Evolutionary conservation across 352 stramenopile species (phyloP).

Genomic region (Plasmopara muralis): DNA sequence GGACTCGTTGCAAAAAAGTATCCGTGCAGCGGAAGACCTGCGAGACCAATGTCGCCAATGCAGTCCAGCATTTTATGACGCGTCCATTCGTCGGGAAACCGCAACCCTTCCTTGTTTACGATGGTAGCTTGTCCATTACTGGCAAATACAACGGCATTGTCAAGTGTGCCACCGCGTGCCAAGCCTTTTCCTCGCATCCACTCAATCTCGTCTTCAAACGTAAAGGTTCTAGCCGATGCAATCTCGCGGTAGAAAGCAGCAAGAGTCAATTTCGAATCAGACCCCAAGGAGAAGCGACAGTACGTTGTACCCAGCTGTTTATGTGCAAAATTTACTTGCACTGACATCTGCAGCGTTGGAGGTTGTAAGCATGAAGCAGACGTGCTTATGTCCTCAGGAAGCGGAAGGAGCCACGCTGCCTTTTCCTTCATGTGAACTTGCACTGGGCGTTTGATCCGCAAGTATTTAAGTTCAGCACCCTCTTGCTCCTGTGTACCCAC

Average conservation of each 20-base stretch:
- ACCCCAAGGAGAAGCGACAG: slow-evolving; percentile 33
- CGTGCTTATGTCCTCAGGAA: slow-evolving; percentile 18
- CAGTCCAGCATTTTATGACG: slow-evolving; percentile 74
- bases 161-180: slow-evolving; percentile 48
- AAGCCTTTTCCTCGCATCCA: slow-evolving; percentile 49
- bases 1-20: slow-evolving; percentile 65
- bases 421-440: slow-evolving; percentile 61
- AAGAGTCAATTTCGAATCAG: slow-evolving; percentile 25
- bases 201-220: slow-evolving; percentile 62
- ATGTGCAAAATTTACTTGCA: slow-evolving; percentile 69
- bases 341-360: slow-evolving; percentile 42
- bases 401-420: slow-evolving; percentile 55
- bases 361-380: slow-evolving; percentile 5
- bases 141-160: slow-evolving; percentile 62
- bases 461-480: slow-evolving; percentile 14
- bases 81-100: slow-evolving; percentile 57
- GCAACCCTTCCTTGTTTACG: slow-evolving; percentile 47
- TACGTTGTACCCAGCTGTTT: slow-evolving; percentile 41
- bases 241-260: slow-evolving; percentile 29
- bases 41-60: slow-evolving; percentile 54
- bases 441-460: slow-evolving; percentile 42
- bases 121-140: slow-evolving; percentile 12
- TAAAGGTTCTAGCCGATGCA: slow-evolving; percentile 58
- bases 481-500: slow-evolving; percentile 31
- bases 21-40: slow-evolving; percentile 47